These are phyloP conservation scores for Mucor indicus DNA, from an alignment of 371 early-diverging fungal genomes.

Conservation along the genomic window DNA sequence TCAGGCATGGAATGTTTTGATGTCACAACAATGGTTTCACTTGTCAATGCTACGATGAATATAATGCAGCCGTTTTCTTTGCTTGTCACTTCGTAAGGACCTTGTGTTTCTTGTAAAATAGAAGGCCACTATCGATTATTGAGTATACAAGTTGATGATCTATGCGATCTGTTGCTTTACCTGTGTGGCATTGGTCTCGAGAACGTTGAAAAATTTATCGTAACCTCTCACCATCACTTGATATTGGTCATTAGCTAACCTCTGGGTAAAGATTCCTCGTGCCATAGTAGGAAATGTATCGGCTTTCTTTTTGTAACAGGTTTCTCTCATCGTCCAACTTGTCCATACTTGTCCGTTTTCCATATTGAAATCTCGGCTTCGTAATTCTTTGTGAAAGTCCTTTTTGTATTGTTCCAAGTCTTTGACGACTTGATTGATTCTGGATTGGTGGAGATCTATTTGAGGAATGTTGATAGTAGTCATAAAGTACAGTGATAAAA, in stretches of 20 bases:
- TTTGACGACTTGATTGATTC: too few species aligned
- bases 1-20: conserved; percentile 74
- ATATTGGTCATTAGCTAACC: conserved; percentile 17
- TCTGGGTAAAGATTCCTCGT: conserved; percentile 78
- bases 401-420: too few species aligned
- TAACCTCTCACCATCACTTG: conserved; percentile 84
- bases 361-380: conserved; percentile 22
- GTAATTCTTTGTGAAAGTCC: conserved; percentile 26
- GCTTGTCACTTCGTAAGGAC: conserved; percentile 88
- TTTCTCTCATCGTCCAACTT: conserved; percentile 45
- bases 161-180: too few species aligned
- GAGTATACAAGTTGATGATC: too few species aligned
- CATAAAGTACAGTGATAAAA: too few species aligned
- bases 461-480: too few species aligned
- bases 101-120: conserved; percentile 59
- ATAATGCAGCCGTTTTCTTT: conserved; percentile 98
- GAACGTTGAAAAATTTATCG: conserved; percentile 92
- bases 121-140: conserved; percentile 59
- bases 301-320: conserved; percentile 55
- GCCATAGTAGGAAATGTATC: conserved; percentile 70
- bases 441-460: too few species aligned
- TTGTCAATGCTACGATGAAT: conserved; percentile 69
- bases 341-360: conserved; percentile 25
- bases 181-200: conserved; percentile 57
- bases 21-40: conserved; percentile 73